Evolutionary conservation across 805 yeast genomes (phyloP), one percentile per base, ranked within the genome.

Genomic region (Priceomyces carsonii): DNA sequence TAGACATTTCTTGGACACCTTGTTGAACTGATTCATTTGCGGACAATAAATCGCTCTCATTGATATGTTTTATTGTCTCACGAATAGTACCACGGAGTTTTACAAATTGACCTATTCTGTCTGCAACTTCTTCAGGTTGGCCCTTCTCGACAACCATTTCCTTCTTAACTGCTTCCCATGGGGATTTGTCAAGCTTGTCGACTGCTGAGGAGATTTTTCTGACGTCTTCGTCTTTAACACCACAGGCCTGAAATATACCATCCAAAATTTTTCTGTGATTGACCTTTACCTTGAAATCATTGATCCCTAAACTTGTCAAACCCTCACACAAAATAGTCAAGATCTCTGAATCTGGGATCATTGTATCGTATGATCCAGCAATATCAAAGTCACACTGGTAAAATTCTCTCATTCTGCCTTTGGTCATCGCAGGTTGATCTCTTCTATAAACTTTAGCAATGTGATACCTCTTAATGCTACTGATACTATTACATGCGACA

Each of bases 351-450:
- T 93, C 99, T 16, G 99, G 95, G 30, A 93, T 93, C 99, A 93
- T 93, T 18, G 81, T 54, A 54, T 93, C 99, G 60, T 85, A 91
- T 38, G 61, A 64, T 35, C 99, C 99, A 15, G 99, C 99, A 55
- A 93, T 73, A 63, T 93, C 99, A 53, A 93, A 86, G 69, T 93
- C 99, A 72, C 99, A 93, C 69, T 93, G 99, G 64, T 93, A 93
- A 56, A 93, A 93, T 66, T 93, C 99, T 77, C 99, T 85, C 99
- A 93, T 93, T 66, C 99, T 80, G 43, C 99, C 99, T 66, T 93
- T 93, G 33, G 98, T 91, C 99, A 93, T 93, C 6, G 99, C 99
- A 4, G 99, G 99, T 66, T 93, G 99, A 61, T 93, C 99, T 67
- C 99, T 85, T 71, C 99, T 82, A 68, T 93, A 93, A 36, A 93